Conservation (phyloP, 306 rosid genomes). For the Geum urbanum region DNA sequence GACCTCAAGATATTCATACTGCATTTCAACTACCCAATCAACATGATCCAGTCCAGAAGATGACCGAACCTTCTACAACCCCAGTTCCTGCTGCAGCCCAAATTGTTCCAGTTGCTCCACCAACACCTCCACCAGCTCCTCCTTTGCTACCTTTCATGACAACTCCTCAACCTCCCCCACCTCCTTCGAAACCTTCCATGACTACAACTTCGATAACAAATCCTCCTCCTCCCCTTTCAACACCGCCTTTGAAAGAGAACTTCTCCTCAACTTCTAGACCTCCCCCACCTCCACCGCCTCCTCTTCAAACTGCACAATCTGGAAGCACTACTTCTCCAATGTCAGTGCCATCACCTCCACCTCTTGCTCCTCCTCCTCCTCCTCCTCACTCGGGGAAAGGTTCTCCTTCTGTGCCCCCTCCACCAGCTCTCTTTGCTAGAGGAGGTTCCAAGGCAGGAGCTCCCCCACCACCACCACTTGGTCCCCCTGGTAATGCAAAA, state of each 20-base stretch:
- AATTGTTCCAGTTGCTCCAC: slow-evolving; percentile 36
- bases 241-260: slow-evolving; percentile 37
- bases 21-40: slow-evolving; percentile 21
- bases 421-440: slow-evolving; percentile 45
- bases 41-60: slow-evolving; percentile 23
- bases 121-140: slow-evolving; percentile 39
- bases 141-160: slow-evolving; percentile 24
- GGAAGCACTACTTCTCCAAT: slow-evolving; percentile 30
- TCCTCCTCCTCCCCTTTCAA: slow-evolving; percentile 34
- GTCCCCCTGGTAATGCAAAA: slow-evolving; percentile 35
- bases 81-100: slow-evolving; percentile 27
- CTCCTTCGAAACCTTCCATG: slow-evolving; percentile 25
- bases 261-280: slow-evolving; percentile 26
- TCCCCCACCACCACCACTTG: slow-evolving; percentile 35
- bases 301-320: slow-evolving; percentile 23
- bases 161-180: slow-evolving; percentile 27
- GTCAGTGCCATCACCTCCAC: slow-evolving; percentile 27
- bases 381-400: slow-evolving; percentile 25
- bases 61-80: slow-evolving; percentile 27
- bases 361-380: slow-evolving; percentile 24
- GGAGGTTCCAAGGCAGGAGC: slow-evolving; percentile 41
- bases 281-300: slow-evolving; percentile 33
- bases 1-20: slow-evolving; percentile 20
- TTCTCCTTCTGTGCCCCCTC: slow-evolving; percentile 59
- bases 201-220: slow-evolving; percentile 36